phyloP scores from a whole-genome alignment of 805 yeast species.

The Lipomyces oligophaga region DNA sequence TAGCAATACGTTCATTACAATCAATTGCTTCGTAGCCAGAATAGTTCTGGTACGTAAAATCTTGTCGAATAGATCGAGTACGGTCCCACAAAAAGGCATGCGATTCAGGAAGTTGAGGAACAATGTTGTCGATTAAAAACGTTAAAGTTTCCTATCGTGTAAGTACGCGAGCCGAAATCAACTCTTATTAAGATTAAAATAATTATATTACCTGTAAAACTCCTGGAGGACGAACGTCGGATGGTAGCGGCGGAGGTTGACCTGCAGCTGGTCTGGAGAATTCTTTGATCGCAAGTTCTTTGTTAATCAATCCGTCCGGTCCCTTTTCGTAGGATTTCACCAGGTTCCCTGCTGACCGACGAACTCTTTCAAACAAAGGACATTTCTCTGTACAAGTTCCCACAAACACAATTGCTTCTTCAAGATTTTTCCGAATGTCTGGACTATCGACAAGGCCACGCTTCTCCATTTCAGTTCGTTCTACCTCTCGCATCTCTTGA shows the following conservation, averaged over 20 bases:
- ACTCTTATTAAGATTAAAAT: neutral
- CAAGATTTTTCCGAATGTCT: conserved; percentile 73
- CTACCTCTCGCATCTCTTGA: conserved; percentile 27
- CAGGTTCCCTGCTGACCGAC: conserved; percentile 83
- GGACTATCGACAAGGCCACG: conserved; percentile 81
- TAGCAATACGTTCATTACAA: conserved; percentile 85
- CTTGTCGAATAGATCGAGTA: conserved; percentile 93
- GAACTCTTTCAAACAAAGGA: conserved; percentile 84
- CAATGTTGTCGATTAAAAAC: conserved; percentile 61
- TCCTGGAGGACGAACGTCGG: conserved; percentile 93
- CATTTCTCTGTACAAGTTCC: conserved; percentile 96
- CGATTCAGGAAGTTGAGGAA: conserved; percentile 70
- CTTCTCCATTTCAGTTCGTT: conserved; percentile 29
- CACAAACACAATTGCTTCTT: conserved; percentile 79
- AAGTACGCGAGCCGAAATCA: neutral
- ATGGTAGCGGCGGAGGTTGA: conserved; percentile 94
- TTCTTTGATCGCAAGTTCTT: conserved; percentile 72
- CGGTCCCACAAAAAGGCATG: conserved; percentile 96
- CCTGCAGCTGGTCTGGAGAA: conserved; percentile 98
- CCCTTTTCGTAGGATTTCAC: conserved; percentile 75
- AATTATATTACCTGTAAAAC: conserved; percentile 42
- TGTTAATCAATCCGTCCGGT: conserved; percentile 56
- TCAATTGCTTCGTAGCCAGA: conserved; percentile 90
- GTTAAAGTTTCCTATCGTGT: conserved; percentile 52
- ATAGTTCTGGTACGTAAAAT: conserved; percentile 91